These are phyloP conservation scores for Sordariomycetes sp. DNA, from an alignment of 2,329 filamentous ascomycete genomes.

Conservation along the genomic window DNA sequence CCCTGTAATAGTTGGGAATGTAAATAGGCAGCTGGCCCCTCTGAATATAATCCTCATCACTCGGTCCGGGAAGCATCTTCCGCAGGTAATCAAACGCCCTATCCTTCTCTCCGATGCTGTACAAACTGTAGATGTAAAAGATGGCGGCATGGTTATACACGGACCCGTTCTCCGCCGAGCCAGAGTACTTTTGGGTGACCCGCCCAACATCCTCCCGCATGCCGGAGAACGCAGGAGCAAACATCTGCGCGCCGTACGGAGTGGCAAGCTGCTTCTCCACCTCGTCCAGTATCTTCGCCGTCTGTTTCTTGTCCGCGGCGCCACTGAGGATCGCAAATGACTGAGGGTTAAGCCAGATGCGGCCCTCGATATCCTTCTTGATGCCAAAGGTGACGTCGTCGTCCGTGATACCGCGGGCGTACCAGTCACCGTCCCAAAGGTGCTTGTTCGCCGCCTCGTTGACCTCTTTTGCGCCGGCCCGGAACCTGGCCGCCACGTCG, in stretches of 20 bases:
- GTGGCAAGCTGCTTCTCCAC: constrained; percentile 37
- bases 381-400: constrained; percentile 37
- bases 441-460: constrained; percentile 36
- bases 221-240: constrained; percentile 34
- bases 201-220: constrained; percentile 47
- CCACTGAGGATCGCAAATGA: constrained; percentile 41
- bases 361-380: constrained; percentile 33
- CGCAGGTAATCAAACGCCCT: constrained; percentile 35
- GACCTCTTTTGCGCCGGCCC: constrained; percentile 26
- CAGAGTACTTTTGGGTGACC: constrained; percentile 43
- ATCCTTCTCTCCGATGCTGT: constrained; percentile 32
- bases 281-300: constrained; percentile 28
- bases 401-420: constrained; percentile 42
- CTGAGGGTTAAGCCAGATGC: constrained; percentile 46
- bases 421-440: constrained; percentile 44
- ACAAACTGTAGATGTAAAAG: constrained; percentile 41
- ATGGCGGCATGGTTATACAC: constrained; percentile 44
- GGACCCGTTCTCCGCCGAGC: constrained; percentile 42
- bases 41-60: constrained; percentile 32
- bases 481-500: constrained; percentile 28
- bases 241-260: constrained; percentile 42
- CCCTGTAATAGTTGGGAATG: constrained; percentile 46
- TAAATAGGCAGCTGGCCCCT: constrained; percentile 42
- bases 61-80: constrained; percentile 39
- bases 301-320: constrained; percentile 28